Conservation (phyloP, 2,329 filamentous ascomycete species). For the Diplodia corticola region DNA sequence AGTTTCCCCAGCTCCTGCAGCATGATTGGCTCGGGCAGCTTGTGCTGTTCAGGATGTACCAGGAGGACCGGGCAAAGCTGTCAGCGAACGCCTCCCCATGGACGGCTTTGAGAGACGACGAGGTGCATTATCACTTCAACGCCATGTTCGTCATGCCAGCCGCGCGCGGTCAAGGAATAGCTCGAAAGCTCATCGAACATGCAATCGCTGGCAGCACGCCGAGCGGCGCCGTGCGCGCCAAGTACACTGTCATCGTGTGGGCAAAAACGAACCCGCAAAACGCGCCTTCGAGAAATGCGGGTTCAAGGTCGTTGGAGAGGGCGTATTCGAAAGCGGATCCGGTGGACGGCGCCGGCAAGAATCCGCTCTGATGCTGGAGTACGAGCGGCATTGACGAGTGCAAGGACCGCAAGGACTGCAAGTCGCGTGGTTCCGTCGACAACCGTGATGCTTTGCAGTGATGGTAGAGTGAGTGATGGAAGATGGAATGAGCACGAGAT, state of each 20-base stretch:
- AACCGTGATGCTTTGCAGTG: no score
- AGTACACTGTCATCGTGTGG: slow-evolving; percentile 30
- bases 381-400: neutral
- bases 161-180: slow-evolving; percentile 32
- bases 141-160: slow-evolving; percentile 33
- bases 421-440: neutral
- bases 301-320: slow-evolving; percentile 27
- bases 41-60: slow-evolving; percentile 23
- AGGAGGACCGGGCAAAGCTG: neutral
- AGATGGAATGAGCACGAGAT: neutral
- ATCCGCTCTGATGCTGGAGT: slow-evolving; percentile 1
- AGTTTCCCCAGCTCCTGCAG: neutral
- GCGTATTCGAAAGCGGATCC: neutral
- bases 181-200: slow-evolving; percentile 30
- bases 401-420: neutral
- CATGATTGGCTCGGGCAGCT: slow-evolving; percentile 26
- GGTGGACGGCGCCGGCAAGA: neutral
- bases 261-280: slow-evolving; percentile 31
- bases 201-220: slow-evolving; percentile 28
- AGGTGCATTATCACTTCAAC: slow-evolving; percentile 30
- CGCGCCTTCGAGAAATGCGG: slow-evolving; percentile 32
- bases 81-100: slow-evolving; percentile 10
- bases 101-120: neutral
- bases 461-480: neutral
- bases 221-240: slow-evolving; percentile 1